Conservation (phyloP, 345 rosid genomes). For the Boechera stricta region DNA sequence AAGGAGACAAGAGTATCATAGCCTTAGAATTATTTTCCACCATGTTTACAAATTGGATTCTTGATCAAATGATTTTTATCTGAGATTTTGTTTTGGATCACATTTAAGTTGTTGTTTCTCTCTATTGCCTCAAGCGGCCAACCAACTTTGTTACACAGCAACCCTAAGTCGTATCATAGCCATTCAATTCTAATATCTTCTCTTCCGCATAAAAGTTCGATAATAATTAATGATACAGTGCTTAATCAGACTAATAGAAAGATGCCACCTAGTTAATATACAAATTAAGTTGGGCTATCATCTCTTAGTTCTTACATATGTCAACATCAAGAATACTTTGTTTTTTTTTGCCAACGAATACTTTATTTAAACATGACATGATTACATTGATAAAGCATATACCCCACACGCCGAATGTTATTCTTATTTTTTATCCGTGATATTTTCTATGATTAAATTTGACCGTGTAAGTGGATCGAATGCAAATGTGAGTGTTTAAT, state of each 20-base stretch:
- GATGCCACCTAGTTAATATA: slow-evolving; percentile 27
- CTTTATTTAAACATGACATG: slow-evolving; percentile 33
- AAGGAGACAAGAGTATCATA: slow-evolving; percentile 44
- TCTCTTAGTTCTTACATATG: slow-evolving; percentile 28
- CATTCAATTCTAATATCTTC: slow-evolving; percentile 28
- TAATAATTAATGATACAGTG: neutral
- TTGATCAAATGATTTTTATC: slow-evolving; percentile 9
- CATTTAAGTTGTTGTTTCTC: slow-evolving; percentile 21
- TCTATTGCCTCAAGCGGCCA: slow-evolving; percentile 14
- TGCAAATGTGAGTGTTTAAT: slow-evolving; percentile 12
- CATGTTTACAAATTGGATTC: slow-evolving; percentile 38
- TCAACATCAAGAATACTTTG: slow-evolving; percentile 39
- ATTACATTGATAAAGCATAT: slow-evolving; percentile 34
- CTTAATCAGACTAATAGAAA: slow-evolving; percentile 6
- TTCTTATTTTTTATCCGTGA: slow-evolving; percentile 12
- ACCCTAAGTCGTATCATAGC: slow-evolving; percentile 34
- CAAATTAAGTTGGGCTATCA: slow-evolving; percentile 21
- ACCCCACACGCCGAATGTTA: slow-evolving; percentile 44
- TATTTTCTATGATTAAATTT: slow-evolving; percentile 17
- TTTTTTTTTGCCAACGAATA: neutral
- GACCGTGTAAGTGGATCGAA: slow-evolving; percentile 2
- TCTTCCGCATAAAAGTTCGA: slow-evolving; percentile 7
- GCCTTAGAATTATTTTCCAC: slow-evolving; percentile 34
- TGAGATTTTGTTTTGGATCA: slow-evolving; percentile 3
- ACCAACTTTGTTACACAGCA: slow-evolving; percentile 35